Base-by-base conservation (phyloP, 768 basidiomycete genomes). In the Coprinopsis cinerea region DNA sequence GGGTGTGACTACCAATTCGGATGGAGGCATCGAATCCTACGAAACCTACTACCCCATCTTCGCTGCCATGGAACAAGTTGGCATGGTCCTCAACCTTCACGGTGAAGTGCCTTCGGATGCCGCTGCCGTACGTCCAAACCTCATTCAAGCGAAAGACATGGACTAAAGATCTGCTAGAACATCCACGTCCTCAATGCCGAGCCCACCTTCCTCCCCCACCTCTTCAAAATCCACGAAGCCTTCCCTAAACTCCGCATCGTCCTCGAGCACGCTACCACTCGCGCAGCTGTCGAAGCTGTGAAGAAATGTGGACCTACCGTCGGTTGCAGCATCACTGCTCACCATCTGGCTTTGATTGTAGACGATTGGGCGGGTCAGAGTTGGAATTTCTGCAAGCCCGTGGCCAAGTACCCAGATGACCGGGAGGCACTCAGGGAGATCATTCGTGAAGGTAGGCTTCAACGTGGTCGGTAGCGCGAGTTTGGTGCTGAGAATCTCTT, bases 331-430 rank as follows among this genome's bases (percentile, higher is more conserved):
- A 97, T 99, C 67, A 99, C 96, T 1, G 88, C 94, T 1, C 96
- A 99, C 67, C 96, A 99, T 64, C 81, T 99, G 39, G 83, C 79
- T 24, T 76, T 99, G 43, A 96, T 90, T 4, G 91, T 97, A 2
- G 95, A 99, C 66, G 89, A 93, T 58, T 97, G 94, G 83, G 93
- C 93, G 1, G 91, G 93, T 1, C 92, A 98, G 65, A 81, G 90
- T 2, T 92, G 88, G 79, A 81, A 95, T 61, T 99, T 88, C 68
- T 98, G 96, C 75, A 99, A 98, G 66, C 96, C 96, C 0, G 88
- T 99, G 18, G 93, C 96, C 11, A 99, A 99, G 68, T 93, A 82
- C 64, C 95, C 95, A 1, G 85, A 88, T 56, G 96, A 99, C 64
- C 77, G 95, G 14, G 66, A 80, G 58, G 92, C 95, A 13, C 68